Percentiles rank a stretch among this genome's conserved stretches.
Evolutionary conservation across 2,329 filamentous ascomycete genomes (phyloP).

Genomic region (Sphaceloma murrayae): DNA sequence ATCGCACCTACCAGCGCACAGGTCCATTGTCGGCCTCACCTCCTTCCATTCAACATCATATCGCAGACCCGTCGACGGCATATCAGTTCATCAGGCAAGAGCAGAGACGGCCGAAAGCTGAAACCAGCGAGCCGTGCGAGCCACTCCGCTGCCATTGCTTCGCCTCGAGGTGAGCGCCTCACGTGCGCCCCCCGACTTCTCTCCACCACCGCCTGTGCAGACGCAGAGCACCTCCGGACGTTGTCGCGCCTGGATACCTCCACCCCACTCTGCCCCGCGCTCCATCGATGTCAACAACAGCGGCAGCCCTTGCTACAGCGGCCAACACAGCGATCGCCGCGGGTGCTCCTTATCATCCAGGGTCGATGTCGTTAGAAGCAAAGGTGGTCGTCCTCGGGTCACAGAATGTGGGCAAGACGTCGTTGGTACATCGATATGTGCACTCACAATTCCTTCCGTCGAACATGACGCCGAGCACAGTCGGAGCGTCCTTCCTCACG

Average conservation of each 20-base stretch:
- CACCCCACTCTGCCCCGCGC: not conserved
- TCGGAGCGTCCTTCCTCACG: constrained; percentile 50
- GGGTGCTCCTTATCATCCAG: not conserved
- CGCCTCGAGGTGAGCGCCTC: constrained; percentile 13
- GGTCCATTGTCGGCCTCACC: not conserved
- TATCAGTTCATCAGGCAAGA: constrained; percentile 2
- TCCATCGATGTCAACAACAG: constrained; percentile 12
- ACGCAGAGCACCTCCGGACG: not conserved
- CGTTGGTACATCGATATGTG: constrained; percentile 65
- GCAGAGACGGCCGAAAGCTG: constrained; percentile 11
- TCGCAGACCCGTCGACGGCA: constrained; percentile 1
- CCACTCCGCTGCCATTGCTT: constrained; percentile 7
- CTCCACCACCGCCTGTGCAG: not conserved
- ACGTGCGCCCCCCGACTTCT: not conserved
- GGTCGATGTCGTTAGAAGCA: constrained; percentile 54
- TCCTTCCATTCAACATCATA: constrained; percentile 1
- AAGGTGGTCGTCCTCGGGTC: constrained; percentile 74
- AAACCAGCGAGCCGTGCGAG: constrained; percentile 5
- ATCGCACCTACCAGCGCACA: constrained; percentile 9
- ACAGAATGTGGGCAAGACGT: constrained; percentile 72
- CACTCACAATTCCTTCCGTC: constrained; percentile 59
- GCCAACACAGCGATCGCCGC: constrained; percentile 11
- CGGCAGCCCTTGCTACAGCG: constrained; percentile 7
- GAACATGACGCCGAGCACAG: constrained; percentile 37
- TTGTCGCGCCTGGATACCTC: constrained; percentile 3